A percentile compares a stretch with the other conserved stretches of the same genome.
phyloP scores from a whole-genome alignment of 768 basidiomycete genomes.

The Brasilioporus rufonigricans region DNA sequence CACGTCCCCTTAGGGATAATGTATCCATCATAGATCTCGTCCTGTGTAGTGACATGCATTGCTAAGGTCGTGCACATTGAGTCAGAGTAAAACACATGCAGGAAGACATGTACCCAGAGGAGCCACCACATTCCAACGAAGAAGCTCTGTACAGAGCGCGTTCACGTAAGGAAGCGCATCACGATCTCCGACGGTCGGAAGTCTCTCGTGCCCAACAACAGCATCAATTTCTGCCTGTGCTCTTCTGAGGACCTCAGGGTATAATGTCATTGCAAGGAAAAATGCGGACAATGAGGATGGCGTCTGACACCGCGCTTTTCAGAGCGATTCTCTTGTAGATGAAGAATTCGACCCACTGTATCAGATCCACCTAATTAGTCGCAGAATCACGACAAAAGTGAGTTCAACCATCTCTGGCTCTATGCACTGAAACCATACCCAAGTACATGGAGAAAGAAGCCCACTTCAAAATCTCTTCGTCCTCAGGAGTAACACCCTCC shows the following conservation, averaged over 20 bases:
- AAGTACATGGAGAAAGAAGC: constrained; percentile 6
- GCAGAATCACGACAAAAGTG: not conserved
- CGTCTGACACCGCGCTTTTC: constrained; percentile 14
- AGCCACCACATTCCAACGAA: constrained; percentile 1
- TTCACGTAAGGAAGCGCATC: constrained; percentile 4
- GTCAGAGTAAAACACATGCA: too few species aligned
- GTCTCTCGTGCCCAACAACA: constrained; percentile 3
- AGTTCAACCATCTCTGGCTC: too few species aligned
- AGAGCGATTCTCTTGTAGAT: not conserved
- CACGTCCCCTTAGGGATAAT: constrained; percentile 19
- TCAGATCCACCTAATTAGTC: constrained; percentile 23
- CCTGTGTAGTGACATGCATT: constrained; percentile 11
- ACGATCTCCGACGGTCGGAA: constrained; percentile 10
- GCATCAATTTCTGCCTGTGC: constrained; percentile 2
- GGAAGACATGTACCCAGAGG: not conserved
- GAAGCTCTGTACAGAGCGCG: constrained; percentile 9
- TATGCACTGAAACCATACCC: constrained; percentile 1
- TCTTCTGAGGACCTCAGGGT: constrained; percentile 4
- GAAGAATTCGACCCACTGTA: constrained; percentile 18
- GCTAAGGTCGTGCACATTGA: not conserved
- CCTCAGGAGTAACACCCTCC: not conserved
- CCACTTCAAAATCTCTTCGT: constrained; percentile 15
- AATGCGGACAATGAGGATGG: constrained; percentile 6
- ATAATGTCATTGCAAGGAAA: too few species aligned
- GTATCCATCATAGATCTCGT: constrained; percentile 18